These are phyloP conservation scores for Tolypocladium tropicale DNA, from an alignment of 2,329 filamentous ascomycete species.

Conservation along the genomic window DNA sequence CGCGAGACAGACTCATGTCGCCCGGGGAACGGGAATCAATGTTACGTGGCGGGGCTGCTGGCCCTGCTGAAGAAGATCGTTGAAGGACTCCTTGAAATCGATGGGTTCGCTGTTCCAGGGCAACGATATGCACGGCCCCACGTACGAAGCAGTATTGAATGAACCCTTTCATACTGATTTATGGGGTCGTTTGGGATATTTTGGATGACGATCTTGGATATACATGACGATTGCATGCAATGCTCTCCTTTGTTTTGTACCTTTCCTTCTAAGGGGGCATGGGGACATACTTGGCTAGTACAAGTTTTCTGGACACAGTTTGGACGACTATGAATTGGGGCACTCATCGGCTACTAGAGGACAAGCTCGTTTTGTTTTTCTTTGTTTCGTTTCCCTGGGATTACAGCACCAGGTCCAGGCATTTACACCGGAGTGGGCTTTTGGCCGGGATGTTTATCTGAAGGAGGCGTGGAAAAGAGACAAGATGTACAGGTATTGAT, in stretches of 20 bases:
- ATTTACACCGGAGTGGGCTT: not conserved
- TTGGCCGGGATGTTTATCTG: not conserved
- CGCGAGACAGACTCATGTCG: constrained; percentile 4
- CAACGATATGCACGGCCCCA: not conserved
- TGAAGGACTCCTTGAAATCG: not conserved
- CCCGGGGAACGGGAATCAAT: constrained; percentile 1
- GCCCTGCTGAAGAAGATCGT: not conserved
- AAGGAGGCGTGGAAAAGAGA: not conserved
- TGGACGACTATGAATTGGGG: not conserved
- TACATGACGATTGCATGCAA: not conserved
- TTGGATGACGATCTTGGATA: not conserved
- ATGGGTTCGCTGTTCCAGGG: not conserved
- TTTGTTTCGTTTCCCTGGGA: constrained; percentile 1
- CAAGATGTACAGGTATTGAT: not conserved
- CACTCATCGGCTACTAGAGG: not conserved
- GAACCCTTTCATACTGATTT: not conserved
- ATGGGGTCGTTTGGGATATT: not conserved
- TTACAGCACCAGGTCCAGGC: constrained; percentile 4
- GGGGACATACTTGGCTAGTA: not conserved
- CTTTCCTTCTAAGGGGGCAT: not conserved
- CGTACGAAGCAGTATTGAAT: not conserved
- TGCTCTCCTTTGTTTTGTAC: not conserved
- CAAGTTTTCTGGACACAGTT: not conserved
- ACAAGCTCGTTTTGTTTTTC: not conserved
- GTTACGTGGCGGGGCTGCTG: not conserved